These are phyloP conservation scores for Starmera quercuum DNA, from an alignment of 805 yeast genomes.

Conservation along the genomic window DNA sequence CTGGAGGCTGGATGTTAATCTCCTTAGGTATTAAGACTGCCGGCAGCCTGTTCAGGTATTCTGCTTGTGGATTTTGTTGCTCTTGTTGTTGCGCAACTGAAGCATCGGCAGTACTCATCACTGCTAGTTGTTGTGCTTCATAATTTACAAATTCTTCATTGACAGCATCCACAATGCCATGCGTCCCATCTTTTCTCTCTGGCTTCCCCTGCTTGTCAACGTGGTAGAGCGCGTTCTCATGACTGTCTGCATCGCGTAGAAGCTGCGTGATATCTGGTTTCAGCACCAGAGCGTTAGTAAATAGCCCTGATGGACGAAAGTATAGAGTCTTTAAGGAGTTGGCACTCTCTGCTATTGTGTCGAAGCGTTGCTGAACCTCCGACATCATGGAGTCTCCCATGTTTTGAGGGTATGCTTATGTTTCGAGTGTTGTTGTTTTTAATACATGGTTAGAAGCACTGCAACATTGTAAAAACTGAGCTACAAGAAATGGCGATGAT, in stretches of 20 bases:
- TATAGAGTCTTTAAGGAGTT: conserved; percentile 23
- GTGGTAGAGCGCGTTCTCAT: conserved; percentile 44
- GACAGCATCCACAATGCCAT: conserved; percentile 27
- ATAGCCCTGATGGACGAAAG: conserved; percentile 53
- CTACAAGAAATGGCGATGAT: too few relatives aligned
- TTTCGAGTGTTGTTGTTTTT: too few relatives aligned
- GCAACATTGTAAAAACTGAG: too few relatives aligned
- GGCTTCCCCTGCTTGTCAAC: conserved; percentile 30
- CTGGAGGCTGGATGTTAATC: conserved; percentile 7
- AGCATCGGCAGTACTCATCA: conserved; percentile 18
- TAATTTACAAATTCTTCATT: conserved; percentile 26
- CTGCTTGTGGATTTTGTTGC: conserved; percentile 15
- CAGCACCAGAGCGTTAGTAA: conserved; percentile 53
- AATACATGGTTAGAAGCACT: too few relatives aligned
- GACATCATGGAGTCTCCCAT: too few relatives aligned
- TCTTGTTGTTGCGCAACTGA: conserved; percentile 18
- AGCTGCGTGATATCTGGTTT: conserved; percentile 46
- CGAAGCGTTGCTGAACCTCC: conserved; percentile 6
- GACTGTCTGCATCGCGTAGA: conserved; percentile 50
- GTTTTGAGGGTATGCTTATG: too few relatives aligned
- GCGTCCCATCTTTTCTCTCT: conserved; percentile 44
- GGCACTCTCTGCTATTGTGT: conserved; percentile 9
- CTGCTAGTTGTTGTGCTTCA: conserved; percentile 20
- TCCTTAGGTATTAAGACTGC: conserved; percentile 18
- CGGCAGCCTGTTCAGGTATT: conserved; percentile 7